These are phyloP conservation scores for Triticum monococcum DNA, from an alignment of 176 grass and related monocot genomes.

Conservation along the genomic window DNA sequence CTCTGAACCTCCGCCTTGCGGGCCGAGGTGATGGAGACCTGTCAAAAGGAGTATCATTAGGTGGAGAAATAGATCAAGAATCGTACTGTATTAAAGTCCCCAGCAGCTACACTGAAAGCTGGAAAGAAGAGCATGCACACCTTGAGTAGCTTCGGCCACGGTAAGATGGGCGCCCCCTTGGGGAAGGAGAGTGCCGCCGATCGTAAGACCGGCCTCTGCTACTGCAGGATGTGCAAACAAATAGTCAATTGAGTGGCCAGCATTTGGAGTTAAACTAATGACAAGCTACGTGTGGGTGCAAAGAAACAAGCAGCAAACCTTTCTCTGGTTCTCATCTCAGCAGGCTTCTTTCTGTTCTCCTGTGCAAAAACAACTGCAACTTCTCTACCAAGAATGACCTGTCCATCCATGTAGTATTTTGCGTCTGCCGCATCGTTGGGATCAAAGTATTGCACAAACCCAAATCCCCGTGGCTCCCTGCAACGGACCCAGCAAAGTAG, in stretches of 20 bases:
- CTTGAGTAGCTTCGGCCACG: conserved; percentile 45
- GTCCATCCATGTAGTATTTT: conserved; percentile 92
- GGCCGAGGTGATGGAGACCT: conserved; percentile 54
- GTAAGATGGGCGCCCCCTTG: conserved; percentile 50
- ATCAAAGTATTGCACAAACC: conserved; percentile 87
- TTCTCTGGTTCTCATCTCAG: conserved; percentile 84
- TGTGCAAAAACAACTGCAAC: conserved; percentile 93
- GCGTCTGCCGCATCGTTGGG: conserved; percentile 86
- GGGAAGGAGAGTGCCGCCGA: conserved; percentile 33
- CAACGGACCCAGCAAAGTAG: not conserved
- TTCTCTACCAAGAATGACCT: conserved; percentile 86
- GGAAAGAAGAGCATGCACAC: conserved; percentile 13
- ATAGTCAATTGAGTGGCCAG: not conserved
- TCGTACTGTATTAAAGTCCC: too few species aligned
- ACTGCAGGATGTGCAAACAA: conserved; percentile 19
- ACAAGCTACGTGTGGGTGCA: not conserved
- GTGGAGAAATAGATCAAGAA: not conserved
- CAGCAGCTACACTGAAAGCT: too few species aligned
- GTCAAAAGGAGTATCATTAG: not conserved
- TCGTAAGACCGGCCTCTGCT: conserved; percentile 46
- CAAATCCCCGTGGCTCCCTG: conserved; percentile 88
- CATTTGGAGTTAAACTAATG: not conserved
- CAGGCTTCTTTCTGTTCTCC: conserved; percentile 87
- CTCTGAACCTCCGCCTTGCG: conserved; percentile 24
- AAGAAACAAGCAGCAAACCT: conserved; percentile 44